Percentiles rank a stretch among this genome's conserved stretches.
Evolutionary conservation across 768 basidiomycete genomes (phyloP).

Genomic region (Tulasnella sp.): DNA sequence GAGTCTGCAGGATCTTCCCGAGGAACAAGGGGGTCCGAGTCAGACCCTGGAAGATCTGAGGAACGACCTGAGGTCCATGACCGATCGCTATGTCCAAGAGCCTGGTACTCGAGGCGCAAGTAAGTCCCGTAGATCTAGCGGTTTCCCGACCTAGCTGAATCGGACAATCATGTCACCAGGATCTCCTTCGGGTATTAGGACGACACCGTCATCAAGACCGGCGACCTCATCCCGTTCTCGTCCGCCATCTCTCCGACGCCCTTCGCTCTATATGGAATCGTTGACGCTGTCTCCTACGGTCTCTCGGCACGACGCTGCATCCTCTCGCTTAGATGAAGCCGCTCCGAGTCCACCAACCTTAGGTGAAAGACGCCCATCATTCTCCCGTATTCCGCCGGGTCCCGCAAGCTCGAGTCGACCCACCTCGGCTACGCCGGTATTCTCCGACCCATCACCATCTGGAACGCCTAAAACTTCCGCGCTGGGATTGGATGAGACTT

Average conservation of each 20-base stretch:
- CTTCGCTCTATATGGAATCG: neutral
- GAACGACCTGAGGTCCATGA: conserved; percentile 11
- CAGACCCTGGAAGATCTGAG: conserved; percentile 18
- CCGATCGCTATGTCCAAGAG: neutral
- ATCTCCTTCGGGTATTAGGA: neutral
- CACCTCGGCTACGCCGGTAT: neutral
- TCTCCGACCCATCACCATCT: neutral
- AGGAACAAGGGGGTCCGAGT: neutral
- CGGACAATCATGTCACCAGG: neutral
- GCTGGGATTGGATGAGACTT: neutral
- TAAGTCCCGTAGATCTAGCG: neutral
- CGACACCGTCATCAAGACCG: conserved; percentile 6
- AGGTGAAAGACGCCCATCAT: neutral
- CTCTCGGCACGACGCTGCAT: neutral
- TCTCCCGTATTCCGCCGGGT: neutral
- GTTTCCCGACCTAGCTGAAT: neutral
- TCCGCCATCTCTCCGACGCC: neutral
- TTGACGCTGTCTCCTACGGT: neutral
- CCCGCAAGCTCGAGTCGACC: neutral
- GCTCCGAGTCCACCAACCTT: neutral
- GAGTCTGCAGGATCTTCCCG: neutral
- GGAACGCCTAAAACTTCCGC: conserved; percentile 11
- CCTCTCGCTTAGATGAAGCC: neutral
- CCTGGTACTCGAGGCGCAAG: neutral
- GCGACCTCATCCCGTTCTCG: conserved; percentile 8